Conservation (phyloP, 345 rosid species). For the Cardiospermum halicacabum region DNA sequence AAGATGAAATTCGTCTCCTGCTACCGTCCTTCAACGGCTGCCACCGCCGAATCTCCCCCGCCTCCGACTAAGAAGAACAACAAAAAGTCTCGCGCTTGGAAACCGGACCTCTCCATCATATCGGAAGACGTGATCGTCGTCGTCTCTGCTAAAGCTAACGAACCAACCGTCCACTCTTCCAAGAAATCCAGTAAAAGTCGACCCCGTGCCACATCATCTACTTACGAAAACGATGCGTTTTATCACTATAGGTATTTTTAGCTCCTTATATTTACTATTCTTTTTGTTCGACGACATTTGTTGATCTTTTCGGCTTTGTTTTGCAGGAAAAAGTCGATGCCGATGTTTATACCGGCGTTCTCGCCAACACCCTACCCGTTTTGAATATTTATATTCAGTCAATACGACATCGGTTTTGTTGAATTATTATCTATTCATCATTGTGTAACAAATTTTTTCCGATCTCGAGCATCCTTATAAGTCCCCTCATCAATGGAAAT, state of each 20-base stretch:
- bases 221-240: neutral
- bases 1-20: conserved; percentile 31
- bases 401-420: neutral
- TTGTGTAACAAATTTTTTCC: too few relatives aligned
- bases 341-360: conserved; percentile 25
- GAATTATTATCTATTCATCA: too few relatives aligned
- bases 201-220: neutral
- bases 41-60: neutral
- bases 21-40: conserved; percentile 5
- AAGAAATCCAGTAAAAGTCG: conserved; percentile 18
- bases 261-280: neutral
- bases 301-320: neutral
- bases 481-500: too few relatives aligned
- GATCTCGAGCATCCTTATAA: too few relatives aligned
- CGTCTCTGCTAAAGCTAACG: neutral
- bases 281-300: neutral
- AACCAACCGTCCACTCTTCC: neutral
- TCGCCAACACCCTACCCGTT: conserved; percentile 32
- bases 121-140: conserved; percentile 21
- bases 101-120: conserved; percentile 26
- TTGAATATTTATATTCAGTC: conserved; percentile 12
- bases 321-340: conserved; percentile 17
- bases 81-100: conserved; percentile 14
- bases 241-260: conserved; percentile 12
- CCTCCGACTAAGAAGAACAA: neutral